phyloP scores from a whole-genome alignment of 1,284 basidiomycete genomes.

The Moesziomyces globuligerus region DNA sequence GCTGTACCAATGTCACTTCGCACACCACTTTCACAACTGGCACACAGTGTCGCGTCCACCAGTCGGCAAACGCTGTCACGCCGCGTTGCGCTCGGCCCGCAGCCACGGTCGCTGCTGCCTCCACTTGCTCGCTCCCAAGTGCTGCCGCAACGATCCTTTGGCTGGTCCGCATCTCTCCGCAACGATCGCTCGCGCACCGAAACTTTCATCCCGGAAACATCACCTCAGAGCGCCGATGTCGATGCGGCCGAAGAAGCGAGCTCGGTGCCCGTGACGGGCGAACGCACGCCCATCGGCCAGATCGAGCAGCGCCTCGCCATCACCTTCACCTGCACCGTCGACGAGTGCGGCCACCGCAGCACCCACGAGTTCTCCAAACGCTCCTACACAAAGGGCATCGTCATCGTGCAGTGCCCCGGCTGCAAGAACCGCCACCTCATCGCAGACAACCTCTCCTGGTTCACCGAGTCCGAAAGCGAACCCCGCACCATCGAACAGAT shows the following conservation, averaged over 20 bases:
- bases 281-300: conserved; percentile 45
- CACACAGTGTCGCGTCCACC: conserved; percentile 23
- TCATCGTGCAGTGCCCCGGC: conserved; percentile 88
- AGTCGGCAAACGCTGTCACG: conserved; percentile 10
- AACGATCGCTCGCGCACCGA: conserved; percentile 10
- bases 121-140: neutral
- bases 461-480: conserved; percentile 55
- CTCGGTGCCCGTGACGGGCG: conserved; percentile 41
- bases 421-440: conserved; percentile 79
- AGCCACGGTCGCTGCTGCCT: neutral
- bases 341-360: conserved; percentile 80
- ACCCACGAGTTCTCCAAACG: conserved; percentile 87
- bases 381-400: conserved; percentile 87
- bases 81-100: no score
- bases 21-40: conserved; percentile 1
- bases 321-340: conserved; percentile 63
- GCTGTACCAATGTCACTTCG: conserved; percentile 13
- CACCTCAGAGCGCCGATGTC: no score
- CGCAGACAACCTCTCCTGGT: conserved; percentile 66
- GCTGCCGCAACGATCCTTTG: conserved; percentile 4
- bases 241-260: conserved; percentile 2
- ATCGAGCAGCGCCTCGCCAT: conserved; percentile 59
- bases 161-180: neutral
- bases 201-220: conserved; percentile 16
- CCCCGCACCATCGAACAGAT: conserved; percentile 65